phyloP scores from a whole-genome alignment of 768 basidiomycete species.

The Mycena indigotica region DNA sequence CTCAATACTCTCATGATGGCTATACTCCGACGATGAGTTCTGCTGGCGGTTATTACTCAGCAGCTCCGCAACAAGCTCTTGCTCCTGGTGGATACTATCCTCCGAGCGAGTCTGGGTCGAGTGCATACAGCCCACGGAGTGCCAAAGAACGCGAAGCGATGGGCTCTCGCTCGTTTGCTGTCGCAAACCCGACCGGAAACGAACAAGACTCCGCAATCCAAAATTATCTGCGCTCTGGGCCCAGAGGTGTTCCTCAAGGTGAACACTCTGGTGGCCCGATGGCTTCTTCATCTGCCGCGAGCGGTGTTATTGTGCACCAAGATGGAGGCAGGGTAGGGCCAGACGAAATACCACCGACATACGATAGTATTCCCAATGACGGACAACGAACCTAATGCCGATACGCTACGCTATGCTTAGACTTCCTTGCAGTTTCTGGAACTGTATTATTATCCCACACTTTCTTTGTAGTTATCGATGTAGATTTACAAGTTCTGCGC shows the following conservation, averaged over 20 bases:
- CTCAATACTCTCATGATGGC: constrained; percentile 19
- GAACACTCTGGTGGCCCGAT: constrained; percentile 3
- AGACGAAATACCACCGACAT: constrained; percentile 27
- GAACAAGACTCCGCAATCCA: constrained; percentile 17
- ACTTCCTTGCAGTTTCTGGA: not conserved
- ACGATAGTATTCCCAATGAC: constrained; percentile 25
- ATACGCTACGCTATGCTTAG: not conserved
- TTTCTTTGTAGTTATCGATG: too few species aligned
- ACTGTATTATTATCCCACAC: not conserved
- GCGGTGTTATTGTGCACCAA: constrained; percentile 24
- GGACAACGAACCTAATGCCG: constrained; percentile 15
- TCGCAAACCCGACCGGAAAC: constrained; percentile 14
- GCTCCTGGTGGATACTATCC: constrained; percentile 21
- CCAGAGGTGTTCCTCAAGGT: constrained; percentile 9
- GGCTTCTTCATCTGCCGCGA: constrained; percentile 12
- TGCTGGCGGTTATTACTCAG: constrained; percentile 20
- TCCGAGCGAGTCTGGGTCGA: constrained; percentile 20
- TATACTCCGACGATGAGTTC: constrained; percentile 20
- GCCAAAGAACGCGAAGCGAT: constrained; percentile 21
- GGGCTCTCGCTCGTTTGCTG: constrained; percentile 10
- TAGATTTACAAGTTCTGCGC: too few species aligned
- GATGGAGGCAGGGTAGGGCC: constrained; percentile 12
- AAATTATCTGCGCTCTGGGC: constrained; percentile 16
- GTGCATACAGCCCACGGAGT: constrained; percentile 19
- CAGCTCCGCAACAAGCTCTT: constrained; percentile 18